A percentile compares a stretch with the other conserved stretches of the same genome.
phyloP scores from a whole-genome alignment of 2,329 filamentous ascomycete species.

The Trichoderma atroviride region DNA sequence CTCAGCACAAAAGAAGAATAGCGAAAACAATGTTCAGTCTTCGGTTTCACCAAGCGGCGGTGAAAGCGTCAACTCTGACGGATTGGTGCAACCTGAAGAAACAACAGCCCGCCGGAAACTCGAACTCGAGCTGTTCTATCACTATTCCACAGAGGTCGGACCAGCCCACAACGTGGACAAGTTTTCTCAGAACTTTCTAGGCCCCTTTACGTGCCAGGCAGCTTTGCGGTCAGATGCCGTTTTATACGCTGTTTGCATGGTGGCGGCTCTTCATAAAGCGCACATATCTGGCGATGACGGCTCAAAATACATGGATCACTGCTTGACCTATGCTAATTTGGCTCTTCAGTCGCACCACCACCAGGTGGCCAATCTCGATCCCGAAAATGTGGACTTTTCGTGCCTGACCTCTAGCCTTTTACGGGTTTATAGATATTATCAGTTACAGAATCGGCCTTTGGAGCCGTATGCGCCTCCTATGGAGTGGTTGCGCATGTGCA shows the following conservation, averaged over 20 bases:
- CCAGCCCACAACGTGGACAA: slow-evolving; percentile 28
- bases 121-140: slow-evolving; percentile 31
- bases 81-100: slow-evolving; percentile 23
- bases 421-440: slow-evolving; percentile 29
- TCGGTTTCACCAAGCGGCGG: neutral
- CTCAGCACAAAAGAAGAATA: neutral
- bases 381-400: slow-evolving; percentile 29
- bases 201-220: slow-evolving; percentile 21
- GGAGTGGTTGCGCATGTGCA: slow-evolving; percentile 32
- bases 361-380: slow-evolving; percentile 28
- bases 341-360: slow-evolving; percentile 29
- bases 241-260: slow-evolving; percentile 30
- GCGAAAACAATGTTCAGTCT: neutral
- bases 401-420: slow-evolving; percentile 30
- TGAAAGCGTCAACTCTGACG: neutral
- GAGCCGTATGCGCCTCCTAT: slow-evolving; percentile 30
- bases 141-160: slow-evolving; percentile 30
- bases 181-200: slow-evolving; percentile 25
- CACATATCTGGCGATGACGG: slow-evolving; percentile 13
- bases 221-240: slow-evolving; percentile 31
- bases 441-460: slow-evolving; percentile 29
- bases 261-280: slow-evolving; percentile 29
- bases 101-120: slow-evolving; percentile 30
- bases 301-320: slow-evolving; percentile 14
- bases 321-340: slow-evolving; percentile 30